A percentile compares a stretch with the other conserved stretches of the same genome.
phyloP scores from a whole-genome alignment of 768 basidiomycete species.

The Hypholoma fasciculare region DNA sequence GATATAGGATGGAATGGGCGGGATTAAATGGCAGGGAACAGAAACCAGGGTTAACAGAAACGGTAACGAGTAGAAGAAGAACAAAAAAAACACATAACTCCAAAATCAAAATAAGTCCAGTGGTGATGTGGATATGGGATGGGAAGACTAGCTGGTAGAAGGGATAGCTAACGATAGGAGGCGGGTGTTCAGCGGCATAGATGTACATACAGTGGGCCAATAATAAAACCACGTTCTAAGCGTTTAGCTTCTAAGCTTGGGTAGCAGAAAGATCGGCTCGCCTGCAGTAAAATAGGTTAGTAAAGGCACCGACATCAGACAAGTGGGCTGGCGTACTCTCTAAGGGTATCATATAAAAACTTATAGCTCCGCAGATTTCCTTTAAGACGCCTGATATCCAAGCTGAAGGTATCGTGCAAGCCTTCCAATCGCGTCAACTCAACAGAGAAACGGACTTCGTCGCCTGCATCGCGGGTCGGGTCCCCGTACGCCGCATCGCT shows the following conservation, averaged over 20 bases:
- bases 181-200: slow-evolving; percentile 9
- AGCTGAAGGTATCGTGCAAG: slow-evolving; percentile 85
- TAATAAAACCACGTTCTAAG: slow-evolving; percentile 2
- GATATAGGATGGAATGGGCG: slow-evolving; percentile 7
- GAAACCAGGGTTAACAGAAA: slow-evolving; percentile 1
- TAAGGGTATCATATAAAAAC: slow-evolving; percentile 84
- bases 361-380: slow-evolving; percentile 93
- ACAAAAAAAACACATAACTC: slow-evolving; percentile 4
- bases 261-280: slow-evolving; percentile 42
- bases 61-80: not conserved
- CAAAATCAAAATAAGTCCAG: slow-evolving; percentile 4
- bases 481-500: slow-evolving; percentile 69
- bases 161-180: slow-evolving; percentile 7
- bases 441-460: slow-evolving; percentile 95
- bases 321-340: slow-evolving; percentile 61
- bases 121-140: not conserved
- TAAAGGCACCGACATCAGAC: not conserved
- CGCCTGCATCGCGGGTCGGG: slow-evolving; percentile 77
- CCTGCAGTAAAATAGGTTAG: slow-evolving; percentile 25
- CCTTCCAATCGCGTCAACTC: slow-evolving; percentile 91
- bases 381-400: slow-evolving; percentile 91
- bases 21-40: not conserved
- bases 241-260: slow-evolving; percentile 16
- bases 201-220: slow-evolving; percentile 10
- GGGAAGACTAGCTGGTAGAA: not conserved